Evolutionary conservation across 1,139 yeast species (phyloP).

Genomic region (Eremothecium sinecaudum): DNA sequence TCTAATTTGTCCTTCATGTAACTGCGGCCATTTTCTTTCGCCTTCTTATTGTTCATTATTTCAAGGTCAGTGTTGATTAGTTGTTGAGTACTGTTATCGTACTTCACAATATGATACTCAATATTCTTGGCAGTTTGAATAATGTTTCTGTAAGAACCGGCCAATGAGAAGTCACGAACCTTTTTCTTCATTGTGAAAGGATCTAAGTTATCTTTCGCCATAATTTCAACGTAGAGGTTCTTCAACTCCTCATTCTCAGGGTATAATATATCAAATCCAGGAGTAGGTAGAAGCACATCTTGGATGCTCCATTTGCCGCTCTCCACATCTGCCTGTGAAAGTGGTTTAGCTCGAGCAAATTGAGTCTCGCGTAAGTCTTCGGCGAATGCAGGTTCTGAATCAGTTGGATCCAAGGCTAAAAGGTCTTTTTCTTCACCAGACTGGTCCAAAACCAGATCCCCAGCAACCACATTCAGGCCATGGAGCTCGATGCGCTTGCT

Average conservation of each 20-base stretch:
- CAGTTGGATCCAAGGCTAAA: conserved; percentile 15
- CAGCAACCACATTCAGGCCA: conserved; percentile 64
- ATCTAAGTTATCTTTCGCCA: conserved; percentile 76
- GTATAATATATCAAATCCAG: conserved; percentile 82
- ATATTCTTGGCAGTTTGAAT: conserved; percentile 57
- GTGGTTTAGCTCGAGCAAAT: conserved; percentile 54
- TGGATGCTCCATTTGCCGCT: conserved; percentile 53
- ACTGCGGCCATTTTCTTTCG: conserved; percentile 28
- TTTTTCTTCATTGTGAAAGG: conserved; percentile 78
- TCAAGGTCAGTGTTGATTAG: conserved; percentile 79
- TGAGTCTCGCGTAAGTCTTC: conserved; percentile 55
- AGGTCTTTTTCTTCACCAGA: conserved; percentile 17
- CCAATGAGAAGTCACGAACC: conserved; percentile 78
- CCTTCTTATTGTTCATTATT: conserved; percentile 40
- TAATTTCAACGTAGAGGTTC: conserved; percentile 57
- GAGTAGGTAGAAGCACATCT: conserved; percentile 87
- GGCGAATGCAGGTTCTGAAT: conserved; percentile 37
- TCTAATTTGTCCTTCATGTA: conserved; percentile 29
- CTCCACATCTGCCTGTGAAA: conserved; percentile 65
- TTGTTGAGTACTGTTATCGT: conserved; percentile 55
- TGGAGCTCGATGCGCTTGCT: conserved; percentile 63
- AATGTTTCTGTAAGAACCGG: conserved; percentile 83
- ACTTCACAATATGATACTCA: conserved; percentile 55
- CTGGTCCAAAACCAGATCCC: conserved; percentile 65
- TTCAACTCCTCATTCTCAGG: conserved; percentile 59